Percentiles rank a stretch among this genome's conserved stretches.
Conservation (phyloP, 257 asterid species). For the Ilex asprella region DNA sequence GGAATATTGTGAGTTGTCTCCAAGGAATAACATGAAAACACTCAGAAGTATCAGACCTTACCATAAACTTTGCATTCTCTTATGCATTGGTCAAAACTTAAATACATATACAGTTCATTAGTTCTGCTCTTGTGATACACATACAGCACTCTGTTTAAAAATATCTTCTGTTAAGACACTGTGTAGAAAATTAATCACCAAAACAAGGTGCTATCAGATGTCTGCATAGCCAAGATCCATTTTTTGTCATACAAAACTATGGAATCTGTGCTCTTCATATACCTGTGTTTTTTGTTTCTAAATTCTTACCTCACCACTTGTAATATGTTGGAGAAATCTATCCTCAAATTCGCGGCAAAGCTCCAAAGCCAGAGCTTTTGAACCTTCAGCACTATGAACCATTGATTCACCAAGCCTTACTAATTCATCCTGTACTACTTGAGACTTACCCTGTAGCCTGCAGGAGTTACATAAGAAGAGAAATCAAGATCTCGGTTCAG, state of each 20-base stretch:
- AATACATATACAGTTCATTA: too few species aligned
- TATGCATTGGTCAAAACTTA: too few species aligned
- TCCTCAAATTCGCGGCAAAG: slow-evolving; percentile 99
- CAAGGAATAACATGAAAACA: too few species aligned
- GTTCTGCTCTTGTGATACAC: too few species aligned
- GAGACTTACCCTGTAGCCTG: slow-evolving; percentile 98
- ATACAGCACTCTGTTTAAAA: too few species aligned
- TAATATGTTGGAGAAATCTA: slow-evolving; percentile 93
- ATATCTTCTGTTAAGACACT: too few species aligned
- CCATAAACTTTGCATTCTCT: too few species aligned
- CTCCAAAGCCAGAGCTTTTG: slow-evolving; percentile 92
- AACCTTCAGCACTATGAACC: slow-evolving; percentile 91
- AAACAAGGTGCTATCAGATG: not conserved
- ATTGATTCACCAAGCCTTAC: slow-evolving; percentile 88
- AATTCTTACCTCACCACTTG: slow-evolving; percentile 75
- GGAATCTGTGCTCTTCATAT: not conserved
- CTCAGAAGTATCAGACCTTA: too few species aligned
- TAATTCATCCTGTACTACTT: slow-evolving; percentile 89
- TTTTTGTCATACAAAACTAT: not conserved
- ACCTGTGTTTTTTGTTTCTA: not conserved
- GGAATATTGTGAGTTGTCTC: too few species aligned
- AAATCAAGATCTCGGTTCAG: not conserved
- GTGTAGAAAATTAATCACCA: not conserved
- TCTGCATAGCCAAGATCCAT: not conserved
- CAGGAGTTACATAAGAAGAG: slow-evolving; percentile 15